These are phyloP conservation scores for Glonium stellatum DNA, from an alignment of 495 filamentous ascomycete species.

Conservation along the genomic window DNA sequence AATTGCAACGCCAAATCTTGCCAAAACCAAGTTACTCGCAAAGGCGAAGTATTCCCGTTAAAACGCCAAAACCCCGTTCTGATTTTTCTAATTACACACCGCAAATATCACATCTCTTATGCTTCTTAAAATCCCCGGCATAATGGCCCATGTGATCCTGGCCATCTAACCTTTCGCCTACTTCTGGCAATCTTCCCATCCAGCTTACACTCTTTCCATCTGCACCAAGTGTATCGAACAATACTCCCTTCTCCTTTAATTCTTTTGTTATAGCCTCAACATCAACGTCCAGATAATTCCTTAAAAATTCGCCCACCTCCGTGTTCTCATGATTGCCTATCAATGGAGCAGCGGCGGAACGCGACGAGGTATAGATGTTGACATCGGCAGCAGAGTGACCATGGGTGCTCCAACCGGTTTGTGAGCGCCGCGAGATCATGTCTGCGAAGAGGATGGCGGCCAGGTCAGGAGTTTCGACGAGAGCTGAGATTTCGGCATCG, in stretches of 20 bases:
- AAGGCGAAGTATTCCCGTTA: neutral
- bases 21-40: too few species aligned
- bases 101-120: conserved; percentile 23
- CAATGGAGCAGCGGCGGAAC: conserved; percentile 43
- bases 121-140: conserved; percentile 35
- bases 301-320: conserved; percentile 75
- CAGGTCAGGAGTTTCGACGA: conserved; percentile 50
- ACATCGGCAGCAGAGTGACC: conserved; percentile 88
- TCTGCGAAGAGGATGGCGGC: conserved; percentile 63
- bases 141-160: conserved; percentile 37
- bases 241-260: conserved; percentile 52
- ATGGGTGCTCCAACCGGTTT: conserved; percentile 88
- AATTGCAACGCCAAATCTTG: too few species aligned
- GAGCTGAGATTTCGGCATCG: conserved; percentile 58
- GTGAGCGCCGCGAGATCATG: conserved; percentile 78
- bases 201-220: conserved; percentile 25
- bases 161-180: conserved; percentile 35
- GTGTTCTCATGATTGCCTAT: conserved; percentile 92
- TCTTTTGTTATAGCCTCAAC: conserved; percentile 67
- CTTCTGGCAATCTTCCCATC: conserved; percentile 33
- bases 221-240: conserved; percentile 16
- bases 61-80: conserved; percentile 3
- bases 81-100: conserved; percentile 9
- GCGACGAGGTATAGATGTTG: conserved; percentile 71
- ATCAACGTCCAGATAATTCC: conserved; percentile 72